Evolutionary conservation across 192 early-diverging fungal genomes (phyloP), one percentile per base, ranked within the genome.

Genomic region (Rhizophagus clarus): DNA sequence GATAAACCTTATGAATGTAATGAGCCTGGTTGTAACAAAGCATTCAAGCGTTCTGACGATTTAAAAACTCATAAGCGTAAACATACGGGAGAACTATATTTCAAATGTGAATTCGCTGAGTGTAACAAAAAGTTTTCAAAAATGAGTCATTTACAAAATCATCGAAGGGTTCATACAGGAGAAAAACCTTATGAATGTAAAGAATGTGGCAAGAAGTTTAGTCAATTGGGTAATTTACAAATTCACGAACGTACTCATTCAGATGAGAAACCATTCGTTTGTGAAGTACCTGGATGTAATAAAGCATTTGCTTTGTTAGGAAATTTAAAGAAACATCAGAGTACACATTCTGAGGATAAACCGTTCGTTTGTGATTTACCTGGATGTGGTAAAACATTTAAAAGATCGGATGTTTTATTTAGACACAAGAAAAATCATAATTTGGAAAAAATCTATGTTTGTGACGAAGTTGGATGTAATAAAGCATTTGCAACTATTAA

Each of bases 231-330:
- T 6, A 95, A 96, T 81, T 85, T 94, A 85, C 90, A 91, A 79
- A 95, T 94, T 6, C 95, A 96, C 67, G 92, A 95, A 85, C 89
- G 90, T 72, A 92, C 90, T 22, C 95, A 96, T 79, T 85, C 89
- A 17, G 91, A 90, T 40, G 91, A 92, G 78, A 93, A 93, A 77
- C 94, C 92, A 24, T 96, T 92, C 74, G 82, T 87, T 68, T 96
- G 95, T 84, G 83, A 88, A 34, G 77, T 89, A 10, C 71, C 81
- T 26, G 90, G 84, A 67, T 96, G 95, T 77, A 85, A 80, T 66
- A 92, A 91, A 79, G 86, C 89, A 31, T 96, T 96, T 79, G 90
- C 89, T 28, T 94, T 95, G 82, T 84, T 92, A 49, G 95, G 94
- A 11, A 93, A 93, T 72, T 85, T 93, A 11, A 91, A 86, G 80